Evolutionary conservation across 306 rosid species (phyloP), one percentile per base, ranked within the genome.

Genomic region (Lathyrus sativus): DNA sequence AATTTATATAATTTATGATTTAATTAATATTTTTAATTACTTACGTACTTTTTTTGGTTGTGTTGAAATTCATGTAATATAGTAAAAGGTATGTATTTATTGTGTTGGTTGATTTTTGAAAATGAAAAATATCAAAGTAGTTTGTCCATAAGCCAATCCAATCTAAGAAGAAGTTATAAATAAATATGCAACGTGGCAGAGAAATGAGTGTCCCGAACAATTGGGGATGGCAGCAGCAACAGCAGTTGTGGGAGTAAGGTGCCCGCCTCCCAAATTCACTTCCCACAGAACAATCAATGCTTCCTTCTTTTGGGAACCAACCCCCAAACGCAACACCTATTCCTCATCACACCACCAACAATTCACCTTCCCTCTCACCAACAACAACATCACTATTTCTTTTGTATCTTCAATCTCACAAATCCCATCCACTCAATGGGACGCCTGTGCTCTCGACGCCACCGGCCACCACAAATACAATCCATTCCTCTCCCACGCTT

Each of bases 401-500:
- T 84, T 87, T 48, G 55, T 82, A 24, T 83, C 96, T 67, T 89
- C 96, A 33, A 86, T 92, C 75, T 89, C 84, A 10, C 93, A 92
- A 7, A 79, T 92, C 70, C 59, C 96, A 14, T 69, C 89, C 50
- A 49, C 66, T n/a, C 85, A 76, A 45, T 92, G 98, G 98, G 96
- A 92, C 67, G 96, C 96, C 0, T 92, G 96, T 68, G 74, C 87
- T 65, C 26, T 78, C 54, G 96, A 92, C 72, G 78, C 86, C 0
- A 83, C 84, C 0, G 92, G 95, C 74, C 85, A 24, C 83, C 81
- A 82, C 45, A 88, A 83, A 22, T 85, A 57, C 61, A 92, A 92
- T 67, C 98, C 98, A 37, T 90, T 90, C 84, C 84, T 92, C 39
- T 64, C 84, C 9, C 92, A 92, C 55, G 92, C 83, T 19, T 92